Conservation (phyloP, 495 filamentous ascomycete genomes). For the Penicillium malachiteum region DNA sequence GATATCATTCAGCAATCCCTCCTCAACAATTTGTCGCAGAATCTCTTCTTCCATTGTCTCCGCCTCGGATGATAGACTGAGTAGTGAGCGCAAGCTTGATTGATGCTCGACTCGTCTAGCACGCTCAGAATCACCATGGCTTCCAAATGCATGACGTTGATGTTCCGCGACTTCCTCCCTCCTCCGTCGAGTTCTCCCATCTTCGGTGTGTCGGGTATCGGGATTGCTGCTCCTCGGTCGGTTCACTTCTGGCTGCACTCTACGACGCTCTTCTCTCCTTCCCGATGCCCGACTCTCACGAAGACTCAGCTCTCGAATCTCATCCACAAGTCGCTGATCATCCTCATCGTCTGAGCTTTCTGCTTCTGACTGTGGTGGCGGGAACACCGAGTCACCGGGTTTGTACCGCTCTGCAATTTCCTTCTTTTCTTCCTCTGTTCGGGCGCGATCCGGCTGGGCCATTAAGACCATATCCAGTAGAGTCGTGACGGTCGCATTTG, state of each 20-base stretch:
- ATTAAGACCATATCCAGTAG: conserved; percentile 74
- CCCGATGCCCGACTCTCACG: conserved; percentile 53
- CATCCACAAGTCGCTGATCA: conserved; percentile 66
- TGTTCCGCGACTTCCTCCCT: conserved; percentile 44
- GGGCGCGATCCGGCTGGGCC: conserved; percentile 69
- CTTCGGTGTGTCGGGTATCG: conserved; percentile 29
- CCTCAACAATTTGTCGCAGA: conserved; percentile 81
- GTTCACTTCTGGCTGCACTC: conserved; percentile 16
- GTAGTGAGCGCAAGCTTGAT: conserved; percentile 76
- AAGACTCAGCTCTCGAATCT: conserved; percentile 70
- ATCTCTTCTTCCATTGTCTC: conserved; percentile 89
- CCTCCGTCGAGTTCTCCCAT: conserved; percentile 41
- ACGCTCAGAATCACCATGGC: conserved; percentile 22
- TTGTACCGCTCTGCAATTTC: conserved; percentile 70
- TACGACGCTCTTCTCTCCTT: conserved; percentile 19
- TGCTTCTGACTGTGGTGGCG: conserved; percentile 13
- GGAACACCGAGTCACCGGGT: conserved; percentile 69
- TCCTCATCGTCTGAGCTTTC: conserved; percentile 46
- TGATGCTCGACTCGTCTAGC: conserved; percentile 74
- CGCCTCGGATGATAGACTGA: conserved; percentile 68
- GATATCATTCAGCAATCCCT: conserved; percentile 81
- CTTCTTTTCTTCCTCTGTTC: conserved; percentile 64
- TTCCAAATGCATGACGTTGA: conserved; percentile 19
- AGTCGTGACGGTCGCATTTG: conserved; percentile 80
- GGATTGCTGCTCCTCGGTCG: conserved; percentile 22